Base-by-base conservation (phyloP, 202 grass and related monocot species). In the Brachypodium distachyon region DNA sequence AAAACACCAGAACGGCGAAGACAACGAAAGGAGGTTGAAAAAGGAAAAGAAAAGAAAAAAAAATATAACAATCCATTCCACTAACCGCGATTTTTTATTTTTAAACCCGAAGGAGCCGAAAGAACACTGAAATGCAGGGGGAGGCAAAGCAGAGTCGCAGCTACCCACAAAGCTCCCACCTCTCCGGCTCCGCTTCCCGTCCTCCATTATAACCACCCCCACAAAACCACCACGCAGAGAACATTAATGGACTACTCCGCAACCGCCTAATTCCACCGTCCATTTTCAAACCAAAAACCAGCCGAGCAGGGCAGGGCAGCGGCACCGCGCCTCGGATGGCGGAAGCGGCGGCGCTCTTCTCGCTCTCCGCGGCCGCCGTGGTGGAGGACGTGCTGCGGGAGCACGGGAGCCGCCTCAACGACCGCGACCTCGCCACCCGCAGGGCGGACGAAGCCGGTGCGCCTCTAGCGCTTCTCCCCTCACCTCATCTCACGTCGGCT, bases 311-410 rank as follows among this genome's bases (percentile, higher is more conserved):
- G 48, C 39, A 36, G 27, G 29, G 17, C 50, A 21, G 44, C 38
- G 49, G 57, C 40, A 34, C 37, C 18, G 27, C 51, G 72, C 81
- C 60, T 61, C 23, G 66, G 77, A 85, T 81, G 92, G 86, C 92
- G 81, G 88, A 88, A 67, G 68, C 89, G 39, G 85, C 81, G 42
- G 65, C 80, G 64, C 55, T 85, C 42, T 67, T 99, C 48, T 85
- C 89, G 31, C 67, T 95, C 47, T 99, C 92, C 29, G 82, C 89
- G 77, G 89, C 92, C 21, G 84, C 92, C 43, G 77, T 99, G 41
- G 85, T 99, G 33, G 96, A 99, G 78, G 96, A 99, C 70, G 92
- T 99, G 44, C 85, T 99, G 53, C 87, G 90, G 79, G 83, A 90
- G 85, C 92, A 99, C 67, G 89, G 92, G 46, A 90, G 85, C 77